Percentiles rank a stretch among this genome's conserved stretches.
phyloP scores from a whole-genome alignment of 1,284 basidiomycete genomes.

The Microbotryum saponariae region DNA sequence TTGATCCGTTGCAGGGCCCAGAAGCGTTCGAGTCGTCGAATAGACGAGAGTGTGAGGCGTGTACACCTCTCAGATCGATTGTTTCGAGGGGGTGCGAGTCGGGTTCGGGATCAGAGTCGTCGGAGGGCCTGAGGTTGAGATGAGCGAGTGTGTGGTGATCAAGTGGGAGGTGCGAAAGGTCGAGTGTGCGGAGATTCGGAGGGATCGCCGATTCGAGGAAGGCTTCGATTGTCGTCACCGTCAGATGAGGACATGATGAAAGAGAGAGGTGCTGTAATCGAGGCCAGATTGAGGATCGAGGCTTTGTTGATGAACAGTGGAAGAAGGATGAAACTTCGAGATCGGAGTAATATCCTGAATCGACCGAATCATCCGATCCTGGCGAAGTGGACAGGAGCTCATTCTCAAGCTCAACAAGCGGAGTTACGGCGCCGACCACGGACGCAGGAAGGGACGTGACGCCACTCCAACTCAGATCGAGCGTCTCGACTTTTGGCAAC shows the following conservation, averaged over 20 bases:
- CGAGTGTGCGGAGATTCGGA: neutral
- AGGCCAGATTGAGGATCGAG: neutral
- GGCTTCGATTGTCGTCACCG: neutral
- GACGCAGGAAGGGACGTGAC: slow-evolving; percentile 1
- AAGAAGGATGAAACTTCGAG: neutral
- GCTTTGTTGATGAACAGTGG: neutral
- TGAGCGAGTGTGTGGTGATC: neutral
- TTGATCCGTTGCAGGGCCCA: neutral
- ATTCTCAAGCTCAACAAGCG: neutral
- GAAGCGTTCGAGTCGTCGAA: neutral
- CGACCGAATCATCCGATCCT: neutral
- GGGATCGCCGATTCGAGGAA: neutral
- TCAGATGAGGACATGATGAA: neutral
- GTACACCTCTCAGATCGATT: slow-evolving; percentile 7
- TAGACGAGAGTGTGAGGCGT: slow-evolving; percentile 7
- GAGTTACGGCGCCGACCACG: neutral
- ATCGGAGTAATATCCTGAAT: neutral
- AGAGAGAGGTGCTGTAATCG: neutral
- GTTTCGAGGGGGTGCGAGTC: neutral
- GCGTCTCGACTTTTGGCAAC: neutral
- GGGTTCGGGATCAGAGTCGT: too few species aligned
- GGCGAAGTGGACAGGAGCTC: too few species aligned
- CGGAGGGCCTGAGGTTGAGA: neutral
- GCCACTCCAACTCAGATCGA: slow-evolving; percentile 13
- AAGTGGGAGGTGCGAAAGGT: slow-evolving; percentile 9